Evolutionary conservation across 2,329 filamentous ascomycete species (phyloP), one percentile per base, ranked within the genome.

Genomic region (Talaromyces sp.): DNA sequence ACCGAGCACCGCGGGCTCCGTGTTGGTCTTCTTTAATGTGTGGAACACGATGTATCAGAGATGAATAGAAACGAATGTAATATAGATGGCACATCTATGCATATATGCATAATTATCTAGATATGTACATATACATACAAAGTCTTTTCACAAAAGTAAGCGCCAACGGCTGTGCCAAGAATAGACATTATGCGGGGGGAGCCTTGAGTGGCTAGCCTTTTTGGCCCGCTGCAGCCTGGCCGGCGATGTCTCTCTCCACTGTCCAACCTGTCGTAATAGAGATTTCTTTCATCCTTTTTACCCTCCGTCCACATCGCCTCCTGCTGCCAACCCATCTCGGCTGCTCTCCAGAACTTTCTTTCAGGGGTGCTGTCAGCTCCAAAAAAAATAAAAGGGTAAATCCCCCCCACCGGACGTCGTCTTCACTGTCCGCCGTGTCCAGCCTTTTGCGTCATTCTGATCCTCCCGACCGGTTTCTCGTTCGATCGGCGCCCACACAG

Each of bases 401-500:
- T 1, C 14, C n/a, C 29, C 35, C 32, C 14, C 14, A 35, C 32
- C 27, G 21, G 52, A 35, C 19, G 31, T 17, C 53, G 31, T 26
- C n/a, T 38, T 41, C 53, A n/a, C 29, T 55, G 29, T 4, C 29
- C 11, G 55, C 55, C 41, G 26, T 38, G 11, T 19, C 8, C 24
- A 31, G 32, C 51, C 13, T 60, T 35, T 75, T 76, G 73, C 74
- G 74, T 76, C 74, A 76, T 76, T 71, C 70, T 71, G 67, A 69
- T 69, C 65, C 63, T 55, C 43, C 55, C 31, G 62, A 59, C 64
- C 63, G 54, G 65, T 43, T 49, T 41, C 21, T 27, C 14, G 17
- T 29, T 52, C 4, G 24, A 31, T n/a, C 49, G 49, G 17, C 49
- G 49, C 49, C 11, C 21, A 27, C 43, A 32, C 41, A 4, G 56